These are phyloP conservation scores for Erodium trifolium DNA, from an alignment of 441 rosid species.

Conservation along the genomic window DNA sequence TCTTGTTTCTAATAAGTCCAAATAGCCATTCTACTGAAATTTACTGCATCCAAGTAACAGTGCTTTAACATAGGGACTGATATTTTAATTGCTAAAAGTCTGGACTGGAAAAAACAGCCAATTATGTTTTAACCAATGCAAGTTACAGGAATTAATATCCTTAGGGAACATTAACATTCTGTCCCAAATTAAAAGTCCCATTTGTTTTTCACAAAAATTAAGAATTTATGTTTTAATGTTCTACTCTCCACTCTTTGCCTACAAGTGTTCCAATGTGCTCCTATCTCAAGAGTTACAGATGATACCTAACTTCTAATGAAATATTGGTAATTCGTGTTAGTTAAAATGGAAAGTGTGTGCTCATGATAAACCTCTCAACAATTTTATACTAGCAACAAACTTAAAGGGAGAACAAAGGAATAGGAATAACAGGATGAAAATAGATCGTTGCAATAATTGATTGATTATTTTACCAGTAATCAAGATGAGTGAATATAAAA, in stretches of 20 bases:
- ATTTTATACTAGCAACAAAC: neutral
- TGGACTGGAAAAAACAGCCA: neutral
- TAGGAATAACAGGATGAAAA: neutral
- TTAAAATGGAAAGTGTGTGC: too few relatives aligned
- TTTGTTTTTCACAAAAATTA: too few relatives aligned
- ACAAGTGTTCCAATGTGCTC: too few relatives aligned
- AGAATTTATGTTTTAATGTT: too few relatives aligned
- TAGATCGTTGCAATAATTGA: neutral
- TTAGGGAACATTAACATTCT: neutral
- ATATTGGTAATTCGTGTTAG: too few relatives aligned
- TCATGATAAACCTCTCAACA: too few relatives aligned
- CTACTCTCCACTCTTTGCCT: too few relatives aligned
- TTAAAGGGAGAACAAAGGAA: neutral
- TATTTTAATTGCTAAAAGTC: neutral
- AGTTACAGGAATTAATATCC: neutral
- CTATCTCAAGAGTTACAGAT: too few relatives aligned
- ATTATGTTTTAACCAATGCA: neutral
- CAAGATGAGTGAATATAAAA: neutral
- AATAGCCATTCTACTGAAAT: conserved; percentile 9
- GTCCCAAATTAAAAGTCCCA: too few relatives aligned
- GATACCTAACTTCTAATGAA: too few relatives aligned
- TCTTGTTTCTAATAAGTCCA: conserved; percentile 9
- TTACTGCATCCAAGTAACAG: conserved; percentile 11
- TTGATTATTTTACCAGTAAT: neutral
- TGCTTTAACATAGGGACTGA: too few relatives aligned